These are phyloP conservation scores for Articulospora tetracladia DNA, from an alignment of 495 filamentous ascomycete genomes.

Conservation along the genomic window DNA sequence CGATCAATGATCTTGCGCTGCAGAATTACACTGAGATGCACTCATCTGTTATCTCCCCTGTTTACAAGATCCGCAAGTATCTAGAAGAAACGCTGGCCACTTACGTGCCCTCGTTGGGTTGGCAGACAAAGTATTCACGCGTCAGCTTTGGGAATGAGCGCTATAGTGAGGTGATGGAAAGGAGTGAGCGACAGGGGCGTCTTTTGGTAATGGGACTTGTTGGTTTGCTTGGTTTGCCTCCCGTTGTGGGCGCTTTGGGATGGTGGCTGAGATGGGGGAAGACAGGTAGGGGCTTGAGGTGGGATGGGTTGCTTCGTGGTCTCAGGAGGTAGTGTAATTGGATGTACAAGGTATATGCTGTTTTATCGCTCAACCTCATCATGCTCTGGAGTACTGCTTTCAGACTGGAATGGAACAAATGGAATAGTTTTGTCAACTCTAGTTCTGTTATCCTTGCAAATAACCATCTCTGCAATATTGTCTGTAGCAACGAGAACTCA, in stretches of 20 bases:
- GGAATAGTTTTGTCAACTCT: no score
- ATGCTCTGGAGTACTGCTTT: no score
- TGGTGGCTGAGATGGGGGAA: not conserved
- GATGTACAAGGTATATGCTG: no score
- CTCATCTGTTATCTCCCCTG: conserved; percentile 65
- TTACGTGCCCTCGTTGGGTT: conserved; percentile 73
- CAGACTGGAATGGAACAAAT: no score
- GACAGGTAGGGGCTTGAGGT: not conserved
- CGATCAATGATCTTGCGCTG: conserved; percentile 90
- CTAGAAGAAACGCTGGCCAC: conserved; percentile 79
- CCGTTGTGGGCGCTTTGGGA: not conserved
- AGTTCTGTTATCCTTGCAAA: no score
- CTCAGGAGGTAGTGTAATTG: no score
- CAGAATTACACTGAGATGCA: conserved; percentile 95
- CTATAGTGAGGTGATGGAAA: conserved; percentile 76
- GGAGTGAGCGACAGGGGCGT: conserved; percentile 63
- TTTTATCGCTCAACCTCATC: no score
- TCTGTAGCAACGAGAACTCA: no score
- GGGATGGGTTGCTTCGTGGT: no score
- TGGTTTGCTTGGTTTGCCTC: not conserved
- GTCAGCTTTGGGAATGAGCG: conserved; percentile 90
- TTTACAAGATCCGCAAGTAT: conserved; percentile 75
- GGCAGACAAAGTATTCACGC: conserved; percentile 88
- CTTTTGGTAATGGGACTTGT: conserved; percentile 27
- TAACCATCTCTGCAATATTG: no score